Evolutionary conservation across 352 stramenopile species (phyloP).

Genomic region (Globisporangium spinosum): DNA sequence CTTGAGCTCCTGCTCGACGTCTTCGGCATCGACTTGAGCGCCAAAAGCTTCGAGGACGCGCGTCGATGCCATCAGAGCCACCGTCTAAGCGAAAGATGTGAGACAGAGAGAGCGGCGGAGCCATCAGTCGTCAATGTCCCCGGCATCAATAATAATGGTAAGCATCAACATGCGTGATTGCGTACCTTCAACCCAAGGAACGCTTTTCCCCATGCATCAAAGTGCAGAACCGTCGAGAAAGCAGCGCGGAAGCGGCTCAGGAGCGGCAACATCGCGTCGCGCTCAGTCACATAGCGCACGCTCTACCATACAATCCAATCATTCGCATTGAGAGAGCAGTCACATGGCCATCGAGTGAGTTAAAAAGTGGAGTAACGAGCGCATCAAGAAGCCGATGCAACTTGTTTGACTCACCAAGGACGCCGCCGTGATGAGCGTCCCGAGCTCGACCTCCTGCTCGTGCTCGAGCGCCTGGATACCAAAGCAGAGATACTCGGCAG

Average conservation of each 20-base stretch:
- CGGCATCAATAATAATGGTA: not conserved
- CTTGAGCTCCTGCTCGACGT: conserved; percentile 44
- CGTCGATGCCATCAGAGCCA: conserved; percentile 65
- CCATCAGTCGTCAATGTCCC: not conserved
- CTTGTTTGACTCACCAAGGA: conserved; percentile 32
- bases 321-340: not conserved
- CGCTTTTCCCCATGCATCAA: conserved; percentile 40
- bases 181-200: conserved; percentile 48
- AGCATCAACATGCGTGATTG: not conserved
- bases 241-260: conserved; percentile 45
- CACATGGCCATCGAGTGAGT: not conserved
- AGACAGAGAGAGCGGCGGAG: not conserved
- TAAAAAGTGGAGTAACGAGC: not conserved
- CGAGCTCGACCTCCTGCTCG: conserved; percentile 64
- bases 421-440: conserved; percentile 60
- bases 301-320: conserved; percentile 27
- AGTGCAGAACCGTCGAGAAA: conserved; percentile 51
- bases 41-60: conserved; percentile 66
- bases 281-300: conserved; percentile 73
- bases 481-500: conserved; percentile 31
- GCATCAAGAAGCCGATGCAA: no score
- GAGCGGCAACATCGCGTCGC: conserved; percentile 51
- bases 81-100: conserved; percentile 24
- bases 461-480: conserved; percentile 24
- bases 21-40: conserved; percentile 26